Base-by-base conservation (phyloP, 2,329 filamentous ascomycete genomes). In the Achaetomium macrosporum region DNA sequence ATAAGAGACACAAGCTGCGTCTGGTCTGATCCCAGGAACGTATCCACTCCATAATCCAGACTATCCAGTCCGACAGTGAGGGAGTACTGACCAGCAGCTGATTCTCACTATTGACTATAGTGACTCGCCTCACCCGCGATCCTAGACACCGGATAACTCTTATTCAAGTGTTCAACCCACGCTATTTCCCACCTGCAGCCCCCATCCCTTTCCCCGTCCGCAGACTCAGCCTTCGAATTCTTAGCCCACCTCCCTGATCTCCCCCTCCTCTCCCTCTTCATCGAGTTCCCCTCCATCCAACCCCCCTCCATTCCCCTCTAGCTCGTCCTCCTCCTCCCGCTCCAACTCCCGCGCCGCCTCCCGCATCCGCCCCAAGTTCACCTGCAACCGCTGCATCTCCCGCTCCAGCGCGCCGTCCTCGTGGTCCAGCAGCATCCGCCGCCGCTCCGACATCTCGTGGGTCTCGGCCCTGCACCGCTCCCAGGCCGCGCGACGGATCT, bases 401-500 rank as follows among this genome's bases (percentile, higher is more conserved):
- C 56, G 48, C 30, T 61, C 56, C n/a, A 62, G 51, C 17, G 55
- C 57, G 19, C 59, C 59, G 6, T 49, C 49, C 42, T 61, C 60
- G 43, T 58, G 56, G 46, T 58, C 52, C 15, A 57, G 39, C 49
- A 62, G 52, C 55, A 56, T 50, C 31, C 58, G 31, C 11, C 60
- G 47, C 5, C 59, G 53, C 50, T 60, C 57, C 41, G 53, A 49
- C 59, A 62, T 60, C 50, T 56, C 59, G 19, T 31, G 7, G 10
- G 54, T 55, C 42, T 61, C 56, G 33, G 53, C 51, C 42, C 53
- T 51, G 57, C 56, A 57, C 8, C 58, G 57, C 20, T 55, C 47
- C 57, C 60, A 60, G 3, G 59, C 60, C 46, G 61, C 56, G 29
- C 56, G 49, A 7, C 51, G 37, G 51, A 62, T 59, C 42, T 58